These are phyloP conservation scores for Trichoderma simmonsii DNA, from an alignment of 2,329 filamentous ascomycete species.

Conservation along the genomic window DNA sequence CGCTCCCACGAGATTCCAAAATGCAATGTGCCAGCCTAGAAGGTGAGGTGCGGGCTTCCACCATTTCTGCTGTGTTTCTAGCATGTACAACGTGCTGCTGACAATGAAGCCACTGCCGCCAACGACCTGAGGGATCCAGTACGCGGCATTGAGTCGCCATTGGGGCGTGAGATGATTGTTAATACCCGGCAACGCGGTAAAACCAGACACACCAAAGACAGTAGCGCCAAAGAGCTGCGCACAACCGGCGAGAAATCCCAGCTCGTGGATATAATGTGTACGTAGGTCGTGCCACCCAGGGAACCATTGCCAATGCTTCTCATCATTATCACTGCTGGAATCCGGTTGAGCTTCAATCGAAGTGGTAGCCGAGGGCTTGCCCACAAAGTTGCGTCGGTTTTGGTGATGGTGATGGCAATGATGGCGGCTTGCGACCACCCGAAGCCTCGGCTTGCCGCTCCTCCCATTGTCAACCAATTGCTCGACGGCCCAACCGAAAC, in stretches of 20 bases:
- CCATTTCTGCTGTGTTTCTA: constrained; percentile 65
- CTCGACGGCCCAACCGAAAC: constrained; percentile 68
- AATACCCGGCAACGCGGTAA: constrained; percentile 53
- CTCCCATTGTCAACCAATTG: constrained; percentile 36
- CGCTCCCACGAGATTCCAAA: constrained; percentile 63
- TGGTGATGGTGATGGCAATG: constrained; percentile 31
- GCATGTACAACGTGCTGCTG: constrained; percentile 57
- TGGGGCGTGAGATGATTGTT: constrained; percentile 49
- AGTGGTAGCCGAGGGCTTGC: background rate
- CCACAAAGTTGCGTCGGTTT: constrained; percentile 24
- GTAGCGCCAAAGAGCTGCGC: constrained; percentile 56
- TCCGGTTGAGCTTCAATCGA: background rate
- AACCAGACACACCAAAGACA: constrained; percentile 61
- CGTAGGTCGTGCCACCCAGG: constrained; percentile 54
- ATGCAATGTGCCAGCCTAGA: constrained; percentile 65
- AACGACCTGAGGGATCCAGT: constrained; percentile 59
- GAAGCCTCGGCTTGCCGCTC: constrained; percentile 3
- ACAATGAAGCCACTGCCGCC: constrained; percentile 61
- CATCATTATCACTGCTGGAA: background rate
- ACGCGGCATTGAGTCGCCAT: constrained; percentile 50
- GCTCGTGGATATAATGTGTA: constrained; percentile 58
- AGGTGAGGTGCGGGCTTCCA: constrained; percentile 53
- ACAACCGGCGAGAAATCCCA: constrained; percentile 59
- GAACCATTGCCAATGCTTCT: constrained; percentile 55
- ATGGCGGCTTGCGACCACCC: constrained; percentile 6